Evolutionary conservation across 371 early-diverging fungal genomes (phyloP).

Genomic region (Cokeromyces recurvatus): DNA sequence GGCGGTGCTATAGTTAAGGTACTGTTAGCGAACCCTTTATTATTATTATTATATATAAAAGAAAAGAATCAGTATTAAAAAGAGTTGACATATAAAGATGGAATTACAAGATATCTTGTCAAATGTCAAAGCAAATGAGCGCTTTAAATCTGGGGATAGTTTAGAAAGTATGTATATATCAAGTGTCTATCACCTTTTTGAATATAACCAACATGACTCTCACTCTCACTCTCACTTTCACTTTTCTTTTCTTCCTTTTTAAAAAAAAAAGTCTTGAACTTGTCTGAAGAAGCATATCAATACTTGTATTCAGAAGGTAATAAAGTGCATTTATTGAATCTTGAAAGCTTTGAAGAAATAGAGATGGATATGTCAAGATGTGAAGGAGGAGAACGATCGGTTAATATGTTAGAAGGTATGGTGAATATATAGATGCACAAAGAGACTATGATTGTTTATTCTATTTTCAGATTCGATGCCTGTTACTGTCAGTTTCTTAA

Average conservation of each 20-base stretch:
- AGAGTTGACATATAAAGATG: slow-evolving; percentile 42
- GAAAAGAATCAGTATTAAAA: no score
- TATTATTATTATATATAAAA: no score
- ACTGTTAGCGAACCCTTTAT: no score
- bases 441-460: no score
- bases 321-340: slow-evolving; percentile 63
- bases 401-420: slow-evolving; percentile 42
- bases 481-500: slow-evolving; percentile 38
- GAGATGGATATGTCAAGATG: slow-evolving; percentile 50
- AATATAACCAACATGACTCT: no score
- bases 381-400: slow-evolving; percentile 51
- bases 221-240: no score
- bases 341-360: slow-evolving; percentile 70
- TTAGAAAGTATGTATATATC: slow-evolving; percentile 47
- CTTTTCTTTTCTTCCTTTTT: no score
- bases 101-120: slow-evolving; percentile 59
- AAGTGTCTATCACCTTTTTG: no score
- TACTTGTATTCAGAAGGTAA: slow-evolving; percentile 65
- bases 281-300: slow-evolving; percentile 64
- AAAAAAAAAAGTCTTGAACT: slow-evolving; percentile 56
- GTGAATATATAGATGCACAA: neutral
- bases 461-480: slow-evolving; percentile 50
- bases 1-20: slow-evolving; percentile 52
- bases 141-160: slow-evolving; percentile 57
- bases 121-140: slow-evolving; percentile 52